Percentiles rank a stretch among this genome's conserved stretches.
Conservation (phyloP, 768 basidiomycete genomes). For the Trametes villosa region DNA sequence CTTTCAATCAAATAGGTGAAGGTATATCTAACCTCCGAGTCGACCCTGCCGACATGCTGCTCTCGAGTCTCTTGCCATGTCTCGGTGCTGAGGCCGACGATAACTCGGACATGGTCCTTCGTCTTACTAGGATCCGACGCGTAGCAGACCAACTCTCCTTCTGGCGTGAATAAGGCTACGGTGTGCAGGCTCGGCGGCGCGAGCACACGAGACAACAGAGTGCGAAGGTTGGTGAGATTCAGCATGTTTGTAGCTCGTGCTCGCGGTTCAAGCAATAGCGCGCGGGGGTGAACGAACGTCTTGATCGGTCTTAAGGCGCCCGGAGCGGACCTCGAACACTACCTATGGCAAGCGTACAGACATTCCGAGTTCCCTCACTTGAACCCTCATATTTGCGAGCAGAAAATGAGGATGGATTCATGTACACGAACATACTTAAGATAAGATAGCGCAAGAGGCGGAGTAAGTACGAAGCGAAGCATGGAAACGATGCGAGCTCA, state of each 20-base stretch:
- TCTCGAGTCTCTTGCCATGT: conserved; percentile 78
- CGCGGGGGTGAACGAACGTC: not conserved
- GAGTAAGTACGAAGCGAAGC: no score
- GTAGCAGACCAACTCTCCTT: conserved; percentile 75
- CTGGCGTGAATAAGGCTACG: conserved; percentile 68
- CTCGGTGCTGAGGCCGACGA: conserved; percentile 73
- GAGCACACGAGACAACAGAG: conserved; percentile 64
- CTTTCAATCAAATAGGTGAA: not conserved
- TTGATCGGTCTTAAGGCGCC: not conserved
- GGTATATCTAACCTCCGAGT: conserved; percentile 64
- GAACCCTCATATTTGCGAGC: no score
- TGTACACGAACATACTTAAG: conserved; percentile 17
- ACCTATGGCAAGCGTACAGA: no score
- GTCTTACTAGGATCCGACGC: conserved; percentile 57
- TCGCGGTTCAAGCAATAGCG: not conserved
- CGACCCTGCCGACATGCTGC: conserved; percentile 70
- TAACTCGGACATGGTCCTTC: conserved; percentile 76
- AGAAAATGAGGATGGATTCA: no score
- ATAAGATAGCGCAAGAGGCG: conserved; percentile 13
- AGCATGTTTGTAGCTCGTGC: conserved; percentile 52
- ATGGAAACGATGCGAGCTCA: not conserved
- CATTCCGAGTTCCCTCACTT: no score
- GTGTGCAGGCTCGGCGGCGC: conserved; percentile 67
- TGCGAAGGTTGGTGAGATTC: conserved; percentile 68
- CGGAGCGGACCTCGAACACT: conserved; percentile 4